Evolutionary conservation across 169 alveolate species (phyloP).

Genomic region (Plasmodium chabaudi): DNA sequence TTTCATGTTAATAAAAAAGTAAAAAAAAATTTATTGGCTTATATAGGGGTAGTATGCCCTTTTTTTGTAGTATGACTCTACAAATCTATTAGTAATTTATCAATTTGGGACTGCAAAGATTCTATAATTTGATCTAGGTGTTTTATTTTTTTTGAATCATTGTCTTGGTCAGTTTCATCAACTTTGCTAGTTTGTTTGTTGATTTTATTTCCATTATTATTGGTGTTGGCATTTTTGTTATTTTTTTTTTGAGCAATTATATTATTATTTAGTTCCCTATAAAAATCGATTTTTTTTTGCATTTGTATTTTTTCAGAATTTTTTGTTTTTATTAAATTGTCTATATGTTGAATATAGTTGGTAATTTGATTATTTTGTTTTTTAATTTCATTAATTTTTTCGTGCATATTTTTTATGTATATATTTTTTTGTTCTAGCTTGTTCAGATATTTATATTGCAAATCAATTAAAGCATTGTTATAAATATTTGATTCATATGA

Average conservation of each 20-base stretch:
- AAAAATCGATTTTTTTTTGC: slow-evolving; percentile 51
- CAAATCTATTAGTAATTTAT: slow-evolving; percentile 11
- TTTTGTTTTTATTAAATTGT: slow-evolving; percentile 19
- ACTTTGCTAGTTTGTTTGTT: neutral
- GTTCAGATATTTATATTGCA: slow-evolving; percentile 49
- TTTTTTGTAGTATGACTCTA: neutral
- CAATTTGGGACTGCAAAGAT: slow-evolving; percentile 28
- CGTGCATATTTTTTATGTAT: slow-evolving; percentile 11
- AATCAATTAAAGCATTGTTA: slow-evolving; percentile 41
- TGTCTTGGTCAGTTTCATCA: neutral
- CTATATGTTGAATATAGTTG: neutral
- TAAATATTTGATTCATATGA: slow-evolving; percentile 52
- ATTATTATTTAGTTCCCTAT: slow-evolving; percentile 24
- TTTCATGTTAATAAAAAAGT: no score
- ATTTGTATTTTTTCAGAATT: slow-evolving; percentile 29
- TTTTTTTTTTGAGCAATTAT: slow-evolving; percentile 25
- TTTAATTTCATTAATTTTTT: slow-evolving; percentile 9
- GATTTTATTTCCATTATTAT: neutral
- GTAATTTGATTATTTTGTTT: slow-evolving; percentile 37
- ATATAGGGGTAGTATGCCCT: neutral
- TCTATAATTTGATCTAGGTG: slow-evolving; percentile 40
- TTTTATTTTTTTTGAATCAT: slow-evolving; percentile 39
- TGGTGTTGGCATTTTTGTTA: neutral
- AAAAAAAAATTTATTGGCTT: no score
- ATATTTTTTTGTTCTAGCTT: slow-evolving; percentile 27